These are phyloP conservation scores for Coemansia sp. DNA, from an alignment of 192 early-diverging fungal genomes.

Conservation along the genomic window DNA sequence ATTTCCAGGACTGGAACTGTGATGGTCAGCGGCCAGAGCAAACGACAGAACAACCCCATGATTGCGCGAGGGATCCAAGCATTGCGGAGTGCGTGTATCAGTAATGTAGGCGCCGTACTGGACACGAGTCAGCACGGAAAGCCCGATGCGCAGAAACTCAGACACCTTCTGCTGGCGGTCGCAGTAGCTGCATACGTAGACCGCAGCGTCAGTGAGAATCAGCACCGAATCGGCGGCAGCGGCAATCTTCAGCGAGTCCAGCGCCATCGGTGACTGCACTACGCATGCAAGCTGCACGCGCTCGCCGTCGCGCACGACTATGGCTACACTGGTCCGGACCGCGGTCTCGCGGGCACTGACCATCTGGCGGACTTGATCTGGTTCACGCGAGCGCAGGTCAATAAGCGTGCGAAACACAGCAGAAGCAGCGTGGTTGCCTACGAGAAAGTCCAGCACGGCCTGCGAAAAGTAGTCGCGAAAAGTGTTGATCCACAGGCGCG, in stretches of 20 bases:
- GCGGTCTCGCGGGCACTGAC: slow-evolving; percentile 26
- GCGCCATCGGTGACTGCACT: slow-evolving; percentile 59
- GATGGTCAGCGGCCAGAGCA: not conserved
- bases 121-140: slow-evolving; percentile 58
- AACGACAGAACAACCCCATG: slow-evolving; percentile 44
- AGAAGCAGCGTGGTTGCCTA: slow-evolving; percentile 33
- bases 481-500: slow-evolving; percentile 72
- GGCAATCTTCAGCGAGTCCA: slow-evolving; percentile 47
- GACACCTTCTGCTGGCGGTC: slow-evolving; percentile 68
- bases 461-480: slow-evolving; percentile 74
- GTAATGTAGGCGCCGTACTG: slow-evolving; percentile 60
- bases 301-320: slow-evolving; percentile 68
- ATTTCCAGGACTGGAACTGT: not conserved
- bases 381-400: slow-evolving; percentile 48
- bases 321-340: slow-evolving; percentile 59
- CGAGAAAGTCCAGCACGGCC: slow-evolving; percentile 44
- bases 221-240: slow-evolving; percentile 67
- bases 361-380: slow-evolving; percentile 34
- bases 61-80: slow-evolving; percentile 32
- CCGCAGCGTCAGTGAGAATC: slow-evolving; percentile 60
- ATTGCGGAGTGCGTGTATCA: slow-evolving; percentile 38
- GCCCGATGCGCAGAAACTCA: slow-evolving; percentile 62
- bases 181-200: slow-evolving; percentile 71
- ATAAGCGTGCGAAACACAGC: slow-evolving; percentile 48
- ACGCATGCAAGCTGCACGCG: slow-evolving; percentile 62